These are phyloP conservation scores for Tetraselmis striata DNA, from an alignment of 139 green algal genomes.

Conservation along the genomic window DNA sequence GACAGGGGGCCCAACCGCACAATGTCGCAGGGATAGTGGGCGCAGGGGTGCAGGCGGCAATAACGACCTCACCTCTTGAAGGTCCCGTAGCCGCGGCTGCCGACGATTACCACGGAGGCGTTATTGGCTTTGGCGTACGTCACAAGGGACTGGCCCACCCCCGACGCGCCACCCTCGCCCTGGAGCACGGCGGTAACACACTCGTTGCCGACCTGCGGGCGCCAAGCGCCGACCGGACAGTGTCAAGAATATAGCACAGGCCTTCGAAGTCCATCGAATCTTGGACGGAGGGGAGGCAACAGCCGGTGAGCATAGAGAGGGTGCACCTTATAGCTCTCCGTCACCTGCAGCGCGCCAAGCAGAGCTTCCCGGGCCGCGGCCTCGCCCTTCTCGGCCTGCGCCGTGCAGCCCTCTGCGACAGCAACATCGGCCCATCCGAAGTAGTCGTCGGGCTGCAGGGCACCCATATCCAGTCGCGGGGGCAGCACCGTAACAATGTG, in stretches of 20 bases:
- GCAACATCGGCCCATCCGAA: background rate
- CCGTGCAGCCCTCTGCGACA: background rate
- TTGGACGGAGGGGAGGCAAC: too few relatives aligned
- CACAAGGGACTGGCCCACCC: background rate
- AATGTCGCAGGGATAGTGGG: too few relatives aligned
- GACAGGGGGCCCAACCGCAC: too few relatives aligned
- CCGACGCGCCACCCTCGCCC: background rate
- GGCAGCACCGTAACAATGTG: background rate
- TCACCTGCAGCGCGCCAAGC: background rate
- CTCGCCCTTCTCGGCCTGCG: background rate
- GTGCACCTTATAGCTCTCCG: background rate
- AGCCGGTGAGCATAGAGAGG: too few relatives aligned
- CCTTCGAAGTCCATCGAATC: too few relatives aligned
- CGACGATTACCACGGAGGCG: background rate
- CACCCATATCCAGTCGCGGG: background rate
- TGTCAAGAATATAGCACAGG: too few relatives aligned
- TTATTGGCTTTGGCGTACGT: background rate
- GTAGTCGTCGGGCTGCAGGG: background rate
- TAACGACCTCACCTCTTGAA: background rate
- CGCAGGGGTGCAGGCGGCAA: too few relatives aligned
- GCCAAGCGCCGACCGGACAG: too few relatives aligned
- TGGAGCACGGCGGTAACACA: background rate
- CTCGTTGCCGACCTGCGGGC: background rate
- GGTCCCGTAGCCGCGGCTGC: background rate
- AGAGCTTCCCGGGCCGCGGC: background rate